Percentiles rank a stretch among this genome's conserved stretches.
phyloP scores from a whole-genome alignment of 805 yeast species.

The Zygosaccharomyces rouxii region DNA sequence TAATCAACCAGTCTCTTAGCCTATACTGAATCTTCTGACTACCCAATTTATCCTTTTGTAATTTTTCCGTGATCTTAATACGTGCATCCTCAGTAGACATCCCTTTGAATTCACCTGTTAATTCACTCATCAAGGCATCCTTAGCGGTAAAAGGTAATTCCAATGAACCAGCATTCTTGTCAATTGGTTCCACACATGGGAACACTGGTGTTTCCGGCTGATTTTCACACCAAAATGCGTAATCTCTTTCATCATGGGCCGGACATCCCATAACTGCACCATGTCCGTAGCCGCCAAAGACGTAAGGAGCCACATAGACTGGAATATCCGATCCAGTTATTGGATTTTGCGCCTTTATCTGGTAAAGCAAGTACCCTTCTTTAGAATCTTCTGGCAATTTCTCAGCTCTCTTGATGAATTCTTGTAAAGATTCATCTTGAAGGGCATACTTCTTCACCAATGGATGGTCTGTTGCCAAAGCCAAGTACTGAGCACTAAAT shows the following conservation, averaged over 20 bases:
- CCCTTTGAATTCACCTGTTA: slow-evolving; percentile 50
- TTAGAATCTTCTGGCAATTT: slow-evolving; percentile 45
- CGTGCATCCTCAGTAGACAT: slow-evolving; percentile 49
- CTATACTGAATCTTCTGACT: slow-evolving; percentile 48
- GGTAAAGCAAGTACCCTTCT: slow-evolving; percentile 53
- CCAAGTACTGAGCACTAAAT: slow-evolving; percentile 76
- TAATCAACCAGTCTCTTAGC: slow-evolving; percentile 89
- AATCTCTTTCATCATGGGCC: slow-evolving; percentile 84
- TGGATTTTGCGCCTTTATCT: slow-evolving; percentile 54
- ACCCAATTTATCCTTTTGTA: slow-evolving; percentile 45
- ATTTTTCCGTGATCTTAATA: slow-evolving; percentile 38
- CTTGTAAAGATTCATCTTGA: slow-evolving; percentile 39
- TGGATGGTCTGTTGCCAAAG: slow-evolving; percentile 70
- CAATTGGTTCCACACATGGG: slow-evolving; percentile 45
- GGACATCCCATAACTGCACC: slow-evolving; percentile 99
- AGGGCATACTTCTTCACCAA: slow-evolving; percentile 42
- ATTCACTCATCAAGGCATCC: slow-evolving; percentile 46
- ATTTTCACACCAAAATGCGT: slow-evolving; percentile 69
- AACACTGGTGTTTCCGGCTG: slow-evolving; percentile 42
- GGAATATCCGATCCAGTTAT: slow-evolving; percentile 51
- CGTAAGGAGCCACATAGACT: slow-evolving; percentile 87
- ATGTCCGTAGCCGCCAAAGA: slow-evolving; percentile 73
- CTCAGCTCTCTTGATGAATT: slow-evolving; percentile 43
- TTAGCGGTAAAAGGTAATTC: slow-evolving; percentile 38
- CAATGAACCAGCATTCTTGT: slow-evolving; percentile 10